Evolutionary conservation across 495 filamentous ascomycete species (phyloP).

Genomic region (Aspergillus panamensis): DNA sequence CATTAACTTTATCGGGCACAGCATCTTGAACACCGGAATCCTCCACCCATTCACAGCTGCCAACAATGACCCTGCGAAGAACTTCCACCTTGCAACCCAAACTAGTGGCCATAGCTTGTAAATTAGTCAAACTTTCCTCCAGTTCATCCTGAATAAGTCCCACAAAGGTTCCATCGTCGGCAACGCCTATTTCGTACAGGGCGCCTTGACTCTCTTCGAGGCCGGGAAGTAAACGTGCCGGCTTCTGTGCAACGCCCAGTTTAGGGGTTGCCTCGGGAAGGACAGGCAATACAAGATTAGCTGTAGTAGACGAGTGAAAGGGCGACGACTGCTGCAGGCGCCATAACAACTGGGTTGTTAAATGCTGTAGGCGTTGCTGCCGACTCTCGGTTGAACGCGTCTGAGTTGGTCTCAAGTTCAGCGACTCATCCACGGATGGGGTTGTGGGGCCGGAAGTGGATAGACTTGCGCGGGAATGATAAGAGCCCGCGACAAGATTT

Average conservation of each 20-base stretch:
- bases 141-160: conserved; percentile 89
- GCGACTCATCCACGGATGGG: conserved; percentile 25
- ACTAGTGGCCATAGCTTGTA: conserved; percentile 86
- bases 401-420: conserved; percentile 25
- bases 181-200: conserved; percentile 93
- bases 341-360: conserved; percentile 95
- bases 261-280: conserved; percentile 61
- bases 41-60: conserved; percentile 76
- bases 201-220: conserved; percentile 91
- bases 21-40: conserved; percentile 25
- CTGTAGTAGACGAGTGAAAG: conserved; percentile 73
- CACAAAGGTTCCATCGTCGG: conserved; percentile 89
- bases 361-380: conserved; percentile 79
- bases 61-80: conserved; percentile 77
- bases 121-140: conserved; percentile 78
- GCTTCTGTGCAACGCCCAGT: conserved; percentile 53
- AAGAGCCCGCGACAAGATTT: conserved; percentile 55
- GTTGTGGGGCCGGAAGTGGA: conserved; percentile 22
- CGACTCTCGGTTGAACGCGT: conserved; percentile 49
- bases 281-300: conserved; percentile 65
- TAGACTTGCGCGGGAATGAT: conserved; percentile 46
- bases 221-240: conserved; percentile 66
- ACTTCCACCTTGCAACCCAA: conserved; percentile 87
- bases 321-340: conserved; percentile 91
- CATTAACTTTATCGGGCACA: conserved; percentile 26